These are phyloP conservation scores for Blastomyces silverae DNA, from an alignment of 2,329 filamentous ascomycete species.

Conservation along the genomic window DNA sequence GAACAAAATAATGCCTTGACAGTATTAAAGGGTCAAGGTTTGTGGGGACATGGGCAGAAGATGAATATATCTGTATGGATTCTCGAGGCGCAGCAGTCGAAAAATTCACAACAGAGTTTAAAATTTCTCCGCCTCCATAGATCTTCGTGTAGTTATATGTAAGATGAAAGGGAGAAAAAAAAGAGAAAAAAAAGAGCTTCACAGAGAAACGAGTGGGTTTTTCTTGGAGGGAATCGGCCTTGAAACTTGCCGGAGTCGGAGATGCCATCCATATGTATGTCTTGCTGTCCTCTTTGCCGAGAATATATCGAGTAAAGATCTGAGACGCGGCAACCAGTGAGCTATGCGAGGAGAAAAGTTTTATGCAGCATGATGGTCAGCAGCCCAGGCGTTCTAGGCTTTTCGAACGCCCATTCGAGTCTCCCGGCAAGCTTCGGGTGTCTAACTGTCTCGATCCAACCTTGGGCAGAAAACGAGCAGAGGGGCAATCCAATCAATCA, in stretches of 20 bases:
- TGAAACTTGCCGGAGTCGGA: background rate
- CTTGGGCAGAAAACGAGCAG: constrained; percentile 1
- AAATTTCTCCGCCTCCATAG: background rate
- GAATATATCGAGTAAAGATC: background rate
- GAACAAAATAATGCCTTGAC: background rate
- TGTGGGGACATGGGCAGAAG: background rate
- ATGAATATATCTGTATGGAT: background rate
- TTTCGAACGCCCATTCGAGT: constrained; percentile 1
- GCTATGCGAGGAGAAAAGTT: background rate
- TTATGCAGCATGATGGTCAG: background rate
- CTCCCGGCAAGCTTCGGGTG: background rate
- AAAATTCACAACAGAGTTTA: background rate
- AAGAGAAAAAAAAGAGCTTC: background rate
- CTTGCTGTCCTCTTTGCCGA: background rate
- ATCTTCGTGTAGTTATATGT: background rate
- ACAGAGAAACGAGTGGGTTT: background rate
- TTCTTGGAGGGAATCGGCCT: background rate
- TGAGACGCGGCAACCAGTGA: background rate
- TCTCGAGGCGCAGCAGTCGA: constrained; percentile 4
- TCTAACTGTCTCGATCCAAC: background rate
- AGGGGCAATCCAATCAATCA: too few species aligned
- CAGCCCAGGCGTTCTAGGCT: constrained; percentile 6
- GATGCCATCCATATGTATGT: background rate
- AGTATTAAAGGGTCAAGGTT: background rate
- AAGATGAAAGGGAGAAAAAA: background rate